These are phyloP conservation scores for Stephania yunnanensis DNA, from an alignment of 164 flowering plant genomes.

Conservation along the genomic window DNA sequence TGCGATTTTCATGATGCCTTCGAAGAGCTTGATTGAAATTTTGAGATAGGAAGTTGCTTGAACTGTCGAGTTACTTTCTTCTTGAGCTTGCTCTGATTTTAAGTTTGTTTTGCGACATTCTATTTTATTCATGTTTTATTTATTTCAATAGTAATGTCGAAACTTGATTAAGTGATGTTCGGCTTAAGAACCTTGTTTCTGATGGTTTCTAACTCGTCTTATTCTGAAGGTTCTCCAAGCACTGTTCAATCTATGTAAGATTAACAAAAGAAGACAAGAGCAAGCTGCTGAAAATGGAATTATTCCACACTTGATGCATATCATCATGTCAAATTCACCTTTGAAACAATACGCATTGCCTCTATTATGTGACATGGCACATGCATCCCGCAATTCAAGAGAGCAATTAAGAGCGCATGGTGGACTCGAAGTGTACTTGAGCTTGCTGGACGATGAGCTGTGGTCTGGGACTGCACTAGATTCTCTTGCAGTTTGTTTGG, in stretches of 20 bases:
- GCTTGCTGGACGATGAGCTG: constrained; percentile 82
- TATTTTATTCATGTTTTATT: background rate
- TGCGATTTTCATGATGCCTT: background rate
- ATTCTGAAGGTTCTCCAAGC: constrained; percentile 80
- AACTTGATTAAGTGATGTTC: background rate
- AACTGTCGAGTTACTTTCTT: background rate
- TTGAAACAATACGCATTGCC: constrained; percentile 86
- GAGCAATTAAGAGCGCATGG: constrained; percentile 95
- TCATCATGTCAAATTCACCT: constrained; percentile 77
- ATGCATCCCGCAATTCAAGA: constrained; percentile 95
- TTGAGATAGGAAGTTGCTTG: background rate
- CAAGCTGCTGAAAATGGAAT: constrained; percentile 99
- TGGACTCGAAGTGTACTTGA: constrained; percentile 89
- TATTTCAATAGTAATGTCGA: background rate
- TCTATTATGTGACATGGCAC: constrained; percentile 96
- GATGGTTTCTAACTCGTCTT: constrained; percentile 2
- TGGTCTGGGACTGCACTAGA: constrained; percentile 97
- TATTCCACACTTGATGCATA: constrained; percentile 93
- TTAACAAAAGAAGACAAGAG: constrained; percentile 95
- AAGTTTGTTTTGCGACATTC: background rate
- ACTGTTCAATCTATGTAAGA: constrained; percentile 91
- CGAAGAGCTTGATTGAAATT: background rate
- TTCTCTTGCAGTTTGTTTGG: constrained; percentile 91
- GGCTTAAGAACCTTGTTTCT: background rate
- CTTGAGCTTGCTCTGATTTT: background rate